Conservation (phyloP, 2,329 filamentous ascomycete species). For the Thelonectria rubi region DNA sequence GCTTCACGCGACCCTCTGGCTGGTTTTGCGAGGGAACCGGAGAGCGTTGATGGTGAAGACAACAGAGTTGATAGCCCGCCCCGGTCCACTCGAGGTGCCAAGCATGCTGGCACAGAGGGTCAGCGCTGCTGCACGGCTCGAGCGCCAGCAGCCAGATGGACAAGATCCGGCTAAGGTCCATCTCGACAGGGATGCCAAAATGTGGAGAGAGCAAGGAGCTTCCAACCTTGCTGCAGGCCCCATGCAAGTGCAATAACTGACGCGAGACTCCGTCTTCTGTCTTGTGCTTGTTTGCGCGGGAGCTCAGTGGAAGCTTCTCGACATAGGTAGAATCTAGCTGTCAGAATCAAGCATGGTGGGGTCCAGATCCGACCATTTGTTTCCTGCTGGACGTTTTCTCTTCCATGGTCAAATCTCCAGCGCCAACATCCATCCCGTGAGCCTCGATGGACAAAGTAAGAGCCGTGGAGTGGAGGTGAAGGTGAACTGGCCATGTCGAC, state of each 20-base stretch:
- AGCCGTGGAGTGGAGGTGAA: background rate
- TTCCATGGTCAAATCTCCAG: background rate
- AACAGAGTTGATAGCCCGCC: constrained; percentile 5
- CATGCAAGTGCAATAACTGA: constrained; percentile 20
- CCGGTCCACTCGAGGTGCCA: constrained; percentile 24
- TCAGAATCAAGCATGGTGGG: background rate
- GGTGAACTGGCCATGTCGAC: constrained; percentile 2
- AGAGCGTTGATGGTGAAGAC: constrained; percentile 22
- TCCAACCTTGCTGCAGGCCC: constrained; percentile 16
- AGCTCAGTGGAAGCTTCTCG: background rate
- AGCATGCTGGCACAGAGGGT: constrained; percentile 28
- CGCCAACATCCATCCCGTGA: background rate
- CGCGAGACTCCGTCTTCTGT: background rate
- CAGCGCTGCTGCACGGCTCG: constrained; percentile 25
- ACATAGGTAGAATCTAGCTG: background rate
- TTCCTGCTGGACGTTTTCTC: background rate
- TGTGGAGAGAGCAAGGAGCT: constrained; percentile 28
- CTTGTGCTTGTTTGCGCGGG: background rate
- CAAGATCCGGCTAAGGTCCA: constrained; percentile 30
- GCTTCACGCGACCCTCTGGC: background rate
- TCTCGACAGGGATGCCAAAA: constrained; percentile 27
- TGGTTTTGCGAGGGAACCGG: background rate
- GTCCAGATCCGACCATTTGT: background rate
- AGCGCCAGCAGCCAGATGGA: constrained; percentile 24
- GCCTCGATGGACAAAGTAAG: background rate